Conservation (phyloP, 2,329 filamentous ascomycete species). For the Penicillium italicum region DNA sequence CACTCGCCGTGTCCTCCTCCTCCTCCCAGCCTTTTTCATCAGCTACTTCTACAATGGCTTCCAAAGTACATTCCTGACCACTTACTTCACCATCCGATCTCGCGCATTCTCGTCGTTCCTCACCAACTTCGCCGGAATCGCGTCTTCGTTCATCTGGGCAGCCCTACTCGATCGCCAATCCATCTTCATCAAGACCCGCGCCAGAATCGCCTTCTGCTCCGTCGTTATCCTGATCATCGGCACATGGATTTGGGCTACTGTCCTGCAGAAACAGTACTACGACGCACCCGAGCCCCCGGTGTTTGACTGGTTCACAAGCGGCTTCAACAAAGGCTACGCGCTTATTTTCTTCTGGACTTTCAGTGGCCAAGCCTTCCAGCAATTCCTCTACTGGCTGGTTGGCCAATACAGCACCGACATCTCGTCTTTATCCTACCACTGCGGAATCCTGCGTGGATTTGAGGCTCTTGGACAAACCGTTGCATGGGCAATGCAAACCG, state of each 20-base stretch:
- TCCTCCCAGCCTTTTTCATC: constrained; percentile 29
- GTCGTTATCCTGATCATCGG: constrained; percentile 18
- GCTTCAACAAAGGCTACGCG: constrained; percentile 22
- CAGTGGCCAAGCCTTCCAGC: constrained; percentile 24
- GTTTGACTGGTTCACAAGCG: constrained; percentile 25
- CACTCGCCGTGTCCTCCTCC: constrained; percentile 21
- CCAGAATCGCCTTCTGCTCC: constrained; percentile 18
- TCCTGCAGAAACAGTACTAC: constrained; percentile 25
- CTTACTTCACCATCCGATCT: constrained; percentile 24
- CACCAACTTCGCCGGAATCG: constrained; percentile 25
- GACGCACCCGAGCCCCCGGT: constrained; percentile 15
- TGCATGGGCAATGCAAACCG: constrained; percentile 26
- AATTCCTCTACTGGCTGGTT: constrained; percentile 27
- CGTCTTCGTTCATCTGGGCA: constrained; percentile 19
- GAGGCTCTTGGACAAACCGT: constrained; percentile 25
- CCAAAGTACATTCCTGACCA: constrained; percentile 25
- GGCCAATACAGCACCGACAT: constrained; percentile 26
- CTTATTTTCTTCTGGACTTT: constrained; percentile 26
- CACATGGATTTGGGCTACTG: constrained; percentile 25
- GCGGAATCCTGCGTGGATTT: constrained; percentile 24
- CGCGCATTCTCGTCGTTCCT: constrained; percentile 27
- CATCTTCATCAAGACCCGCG: constrained; percentile 25
- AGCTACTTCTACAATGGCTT: constrained; percentile 33
- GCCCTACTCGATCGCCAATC: constrained; percentile 22
- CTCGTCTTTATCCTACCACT: constrained; percentile 24